Evolutionary conservation across 2,329 filamentous ascomycete species (phyloP).

Genomic region (Calonectria pseudoturangicola): DNA sequence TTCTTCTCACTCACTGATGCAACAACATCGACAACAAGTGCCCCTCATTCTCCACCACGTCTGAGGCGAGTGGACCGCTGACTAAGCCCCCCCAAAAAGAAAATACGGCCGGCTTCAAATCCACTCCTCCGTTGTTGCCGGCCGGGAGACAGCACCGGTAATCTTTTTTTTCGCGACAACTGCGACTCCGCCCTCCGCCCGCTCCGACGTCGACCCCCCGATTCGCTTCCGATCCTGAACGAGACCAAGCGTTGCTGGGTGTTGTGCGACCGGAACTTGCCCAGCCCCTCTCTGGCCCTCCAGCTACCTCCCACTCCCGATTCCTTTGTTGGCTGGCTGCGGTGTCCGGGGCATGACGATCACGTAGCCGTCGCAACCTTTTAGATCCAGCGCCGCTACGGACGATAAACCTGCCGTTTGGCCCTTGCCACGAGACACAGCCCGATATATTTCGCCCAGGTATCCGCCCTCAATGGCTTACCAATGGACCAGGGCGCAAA

Average conservation of each 20-base stretch:
- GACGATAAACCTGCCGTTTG: slow-evolving; percentile 24
- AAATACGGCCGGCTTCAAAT: slow-evolving; percentile 14
- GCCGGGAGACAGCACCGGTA: slow-evolving; percentile 15
- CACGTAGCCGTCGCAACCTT: slow-evolving; percentile 43
- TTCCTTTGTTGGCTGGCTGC: slow-evolving; percentile 23
- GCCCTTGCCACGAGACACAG: slow-evolving; percentile 48
- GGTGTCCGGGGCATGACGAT: slow-evolving; percentile 43
- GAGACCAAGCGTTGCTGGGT: neutral
- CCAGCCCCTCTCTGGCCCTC: neutral
- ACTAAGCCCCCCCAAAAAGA: slow-evolving; percentile 13
- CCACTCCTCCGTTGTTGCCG: slow-evolving; percentile 25
- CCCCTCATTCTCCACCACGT: slow-evolving; percentile 15
- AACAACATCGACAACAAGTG: neutral
- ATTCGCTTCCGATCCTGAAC: slow-evolving; percentile 3
- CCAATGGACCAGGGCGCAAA: slow-evolving; percentile 58
- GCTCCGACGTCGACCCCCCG: slow-evolving; percentile 19
- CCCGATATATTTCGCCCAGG: slow-evolving; percentile 10
- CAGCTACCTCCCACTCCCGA: neutral
- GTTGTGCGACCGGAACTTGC: neutral
- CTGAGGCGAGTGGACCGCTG: neutral
- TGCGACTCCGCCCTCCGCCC: slow-evolving; percentile 29
- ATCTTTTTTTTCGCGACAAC: slow-evolving; percentile 18
- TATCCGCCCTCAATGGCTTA: slow-evolving; percentile 40
- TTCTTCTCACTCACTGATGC: neutral
- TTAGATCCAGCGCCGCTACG: slow-evolving; percentile 54